Base-by-base conservation (phyloP, 2,329 filamentous ascomycete genomes). In the Epichloe baconii region DNA sequence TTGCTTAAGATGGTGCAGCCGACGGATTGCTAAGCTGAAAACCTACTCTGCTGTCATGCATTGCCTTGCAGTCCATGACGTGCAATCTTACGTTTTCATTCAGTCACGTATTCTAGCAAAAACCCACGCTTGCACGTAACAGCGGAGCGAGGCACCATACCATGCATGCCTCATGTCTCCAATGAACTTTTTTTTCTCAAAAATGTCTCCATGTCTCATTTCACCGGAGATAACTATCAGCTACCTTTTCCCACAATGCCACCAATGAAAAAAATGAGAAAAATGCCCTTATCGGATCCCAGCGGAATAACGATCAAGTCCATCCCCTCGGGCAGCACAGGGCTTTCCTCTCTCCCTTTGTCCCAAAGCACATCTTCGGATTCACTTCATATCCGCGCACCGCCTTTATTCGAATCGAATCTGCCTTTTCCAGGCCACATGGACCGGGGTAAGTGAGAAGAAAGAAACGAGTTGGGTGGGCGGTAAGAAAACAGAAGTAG, bases 331-430 rank as follows among this genome's bases (percentile, higher is more conserved):
- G 34, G 80, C 77, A 79, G 82, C 82, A 93, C 90, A 96, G 89
- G 91, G 91, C 91, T 89, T 96, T 97, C 91, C 90, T 88, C 89
- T 89, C 88, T 84, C 72, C 44, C 34, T 36, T 36, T 42, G 7
- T 11, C 21, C 11, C 40, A 12, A 15, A 31, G 40, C 40, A 42
- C 40, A 42, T 19, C 15, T 4, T 23, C 40, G 4, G 26, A 42
- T 41, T 8, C 38, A n/a, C 54, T 42, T 38, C 53, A 2, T 14
- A 12, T 14, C 46, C 36, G 11, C 31, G 14, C 34, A 47, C 56
- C 49, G 36, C 38, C 40, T 49, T 34, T 31, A 6, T 14, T 31
- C 19, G 7, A 31, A 31, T 31, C 26, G 8, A 31, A 3, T 31
- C 26, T 31, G 7, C 26, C 5, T 42, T 21, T 42, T 42, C 40